Base-by-base conservation (phyloP, 176 grass and related monocot species). In the Tuctoria greenei region DNA sequence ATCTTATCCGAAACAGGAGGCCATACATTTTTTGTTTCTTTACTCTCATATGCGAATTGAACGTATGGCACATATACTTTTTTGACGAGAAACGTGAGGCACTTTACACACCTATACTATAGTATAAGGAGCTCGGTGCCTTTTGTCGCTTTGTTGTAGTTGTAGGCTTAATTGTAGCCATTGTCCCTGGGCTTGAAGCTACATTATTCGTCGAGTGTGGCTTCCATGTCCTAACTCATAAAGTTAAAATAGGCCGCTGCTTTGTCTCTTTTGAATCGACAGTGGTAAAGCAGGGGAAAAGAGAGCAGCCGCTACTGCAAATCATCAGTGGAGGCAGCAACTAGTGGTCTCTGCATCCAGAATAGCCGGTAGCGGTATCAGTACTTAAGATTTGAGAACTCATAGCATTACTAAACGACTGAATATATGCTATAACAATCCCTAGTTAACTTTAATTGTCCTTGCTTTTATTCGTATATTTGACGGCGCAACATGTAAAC, bases 191-290 rank as follows among this genome's bases (percentile, higher is more conserved):
- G 42, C 16, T 47, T 69, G 23, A 0, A 51, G 57, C 58, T 45
- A 67, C 34, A 39, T 63, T 76, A 39, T 63, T 76, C 35, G 41
- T 35, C 13, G 12, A 62, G 72, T 51, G 81, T 63, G 43, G 56
- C 66, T 71, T 77, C 71, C 55, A 55, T 77, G 57, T 20, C 82
- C 44, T 55, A 78, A 71, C 36, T 71, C 56, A 24, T 43, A 56
- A 84, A 84, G 74, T 54, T 66, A 44, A 8, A 77, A 10, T 58
- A 34, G 45, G 6, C 39, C 3, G 0, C 24, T 71, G 28, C 18
- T 79, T 57, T 85, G 28, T 26, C 21, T 40, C 44, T 60, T 66
- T 73, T 26, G 27, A 27, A 26, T 79, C 72, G 44, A 24, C 72
- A 72, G 20, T 61, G 26, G 71, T 70, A 52, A 63, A 70, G 65